Evolutionary conservation across 192 early-diverging fungal species (phyloP).

Genomic region (Backusella morwellensis): DNA sequence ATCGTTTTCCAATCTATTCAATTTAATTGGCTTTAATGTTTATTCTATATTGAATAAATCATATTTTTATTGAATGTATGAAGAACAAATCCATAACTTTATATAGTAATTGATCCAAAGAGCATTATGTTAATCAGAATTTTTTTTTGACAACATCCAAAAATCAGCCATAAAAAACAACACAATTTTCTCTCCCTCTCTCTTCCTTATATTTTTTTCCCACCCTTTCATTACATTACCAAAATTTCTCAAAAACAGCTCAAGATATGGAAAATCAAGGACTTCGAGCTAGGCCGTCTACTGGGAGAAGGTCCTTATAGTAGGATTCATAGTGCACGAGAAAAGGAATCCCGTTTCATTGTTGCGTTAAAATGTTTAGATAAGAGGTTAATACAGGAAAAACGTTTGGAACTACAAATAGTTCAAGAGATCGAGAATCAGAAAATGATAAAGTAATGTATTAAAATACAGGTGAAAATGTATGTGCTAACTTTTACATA

Average conservation of each 20-base stretch:
- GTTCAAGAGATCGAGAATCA: not conserved
- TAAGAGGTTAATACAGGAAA: not conserved
- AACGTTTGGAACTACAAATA: not conserved
- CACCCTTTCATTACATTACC: not conserved
- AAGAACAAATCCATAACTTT: too few relatives aligned
- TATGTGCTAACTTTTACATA: not conserved
- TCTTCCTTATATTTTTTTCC: not conserved
- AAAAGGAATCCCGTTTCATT: not conserved
- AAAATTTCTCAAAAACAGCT: not conserved
- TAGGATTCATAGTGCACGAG: not conserved
- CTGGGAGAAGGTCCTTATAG: not conserved
- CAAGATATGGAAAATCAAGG: not conserved
- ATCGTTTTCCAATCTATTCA: too few relatives aligned
- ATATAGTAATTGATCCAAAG: too few relatives aligned
- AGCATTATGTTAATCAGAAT: too few relatives aligned
- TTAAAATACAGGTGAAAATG: not conserved
- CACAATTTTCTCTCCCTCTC: not conserved
- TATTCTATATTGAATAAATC: too few relatives aligned
- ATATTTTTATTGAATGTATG: too few relatives aligned
- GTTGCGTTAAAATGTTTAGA: not conserved
- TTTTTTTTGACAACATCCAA: too few relatives aligned
- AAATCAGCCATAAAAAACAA: not conserved
- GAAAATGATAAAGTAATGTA: not conserved
- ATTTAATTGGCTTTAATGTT: too few relatives aligned
- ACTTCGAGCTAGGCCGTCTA: not conserved